A percentile compares a stretch with the other conserved stretches of the same genome.
These are phyloP conservation scores for Tilletia caries DNA, from an alignment of 1,284 basidiomycete genomes.

Conservation along the genomic window DNA sequence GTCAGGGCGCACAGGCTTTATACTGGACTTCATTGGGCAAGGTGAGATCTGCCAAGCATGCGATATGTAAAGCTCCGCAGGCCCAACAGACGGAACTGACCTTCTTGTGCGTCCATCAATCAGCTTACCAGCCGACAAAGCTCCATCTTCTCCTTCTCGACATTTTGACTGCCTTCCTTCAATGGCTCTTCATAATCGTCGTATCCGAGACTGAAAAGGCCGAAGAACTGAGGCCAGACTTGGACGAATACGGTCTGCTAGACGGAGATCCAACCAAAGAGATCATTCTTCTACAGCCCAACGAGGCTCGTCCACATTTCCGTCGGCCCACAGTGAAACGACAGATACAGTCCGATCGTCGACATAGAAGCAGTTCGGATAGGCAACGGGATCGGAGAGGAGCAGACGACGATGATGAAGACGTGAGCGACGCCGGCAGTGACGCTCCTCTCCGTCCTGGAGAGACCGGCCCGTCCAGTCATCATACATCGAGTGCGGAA, in stretches of 20 bases:
- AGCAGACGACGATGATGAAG: neutral
- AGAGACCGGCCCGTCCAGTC: neutral
- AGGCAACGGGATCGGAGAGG: neutral
- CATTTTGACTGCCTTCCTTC: slow-evolving; percentile 18
- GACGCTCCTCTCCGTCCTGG: neutral
- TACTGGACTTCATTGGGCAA: slow-evolving; percentile 44
- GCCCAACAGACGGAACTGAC: neutral
- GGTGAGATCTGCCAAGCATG: neutral
- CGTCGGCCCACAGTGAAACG: neutral
- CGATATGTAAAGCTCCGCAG: neutral
- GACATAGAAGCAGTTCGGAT: too few species aligned
- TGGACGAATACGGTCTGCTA: slow-evolving; percentile 5
- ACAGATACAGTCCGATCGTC: neutral
- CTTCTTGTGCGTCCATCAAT: neutral
- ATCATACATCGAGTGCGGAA: neutral
- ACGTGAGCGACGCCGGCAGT: slow-evolving; percentile 3
- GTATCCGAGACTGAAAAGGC: slow-evolving; percentile 8
- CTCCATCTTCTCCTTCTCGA: slow-evolving; percentile 28
- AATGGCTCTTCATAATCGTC: slow-evolving; percentile 13
- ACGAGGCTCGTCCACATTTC: neutral
- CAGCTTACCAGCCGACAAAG: slow-evolving; percentile 24
- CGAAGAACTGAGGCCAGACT: neutral
- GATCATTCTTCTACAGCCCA: neutral
- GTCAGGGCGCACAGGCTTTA: slow-evolving; percentile 20
- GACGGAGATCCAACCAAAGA: neutral